Evolutionary conservation across 1,139 yeast species (phyloP).

Genomic region (Taiozyma sp.): DNA sequence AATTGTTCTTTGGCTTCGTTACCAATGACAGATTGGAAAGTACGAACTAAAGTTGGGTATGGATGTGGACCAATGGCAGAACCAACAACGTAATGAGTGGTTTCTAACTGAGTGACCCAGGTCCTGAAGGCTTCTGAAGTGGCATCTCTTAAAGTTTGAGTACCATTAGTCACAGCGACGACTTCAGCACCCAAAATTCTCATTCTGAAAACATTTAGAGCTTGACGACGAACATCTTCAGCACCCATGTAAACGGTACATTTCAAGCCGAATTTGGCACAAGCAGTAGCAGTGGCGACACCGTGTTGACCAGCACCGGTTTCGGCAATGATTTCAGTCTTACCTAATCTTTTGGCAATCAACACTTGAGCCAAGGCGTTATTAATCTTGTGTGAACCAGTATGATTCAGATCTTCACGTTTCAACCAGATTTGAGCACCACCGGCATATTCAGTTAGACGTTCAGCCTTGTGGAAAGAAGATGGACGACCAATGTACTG

Average conservation of each 20-base stretch:
- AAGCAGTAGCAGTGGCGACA: conserved; percentile 98
- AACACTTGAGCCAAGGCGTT: conserved; percentile 94
- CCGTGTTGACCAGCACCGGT: conserved; percentile 99
- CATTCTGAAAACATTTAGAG: conserved; percentile 96
- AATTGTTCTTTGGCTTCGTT: conserved; percentile 91
- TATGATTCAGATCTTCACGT: conserved; percentile 96
- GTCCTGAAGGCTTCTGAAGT: conserved; percentile 93
- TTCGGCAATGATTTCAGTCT: conserved; percentile 88
- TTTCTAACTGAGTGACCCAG: conserved; percentile 86
- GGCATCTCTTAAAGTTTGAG: conserved; percentile 94
- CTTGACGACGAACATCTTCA: conserved; percentile 98
- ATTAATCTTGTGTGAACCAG: conserved; percentile 96
- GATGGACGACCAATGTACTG: conserved; percentile 96
- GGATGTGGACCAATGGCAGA: conserved; percentile 99
- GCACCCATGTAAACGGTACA: conserved; percentile 99
- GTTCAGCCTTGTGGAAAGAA: conserved; percentile 81
- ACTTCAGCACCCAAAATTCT: conserved; percentile 94
- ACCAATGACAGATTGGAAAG: conserved; percentile 97
- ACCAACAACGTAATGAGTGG: conserved; percentile 94
- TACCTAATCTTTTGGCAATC: conserved; percentile 88
- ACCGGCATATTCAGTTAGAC: conserved; percentile 84
- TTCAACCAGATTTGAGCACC: conserved; percentile 98
- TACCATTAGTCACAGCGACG: conserved; percentile 89
- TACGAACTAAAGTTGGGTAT: conserved; percentile 94
- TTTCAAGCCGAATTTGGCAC: conserved; percentile 93